phyloP scores from a whole-genome alignment of 2,329 filamentous ascomycete genomes.

The Fusarium sp. region DNA sequence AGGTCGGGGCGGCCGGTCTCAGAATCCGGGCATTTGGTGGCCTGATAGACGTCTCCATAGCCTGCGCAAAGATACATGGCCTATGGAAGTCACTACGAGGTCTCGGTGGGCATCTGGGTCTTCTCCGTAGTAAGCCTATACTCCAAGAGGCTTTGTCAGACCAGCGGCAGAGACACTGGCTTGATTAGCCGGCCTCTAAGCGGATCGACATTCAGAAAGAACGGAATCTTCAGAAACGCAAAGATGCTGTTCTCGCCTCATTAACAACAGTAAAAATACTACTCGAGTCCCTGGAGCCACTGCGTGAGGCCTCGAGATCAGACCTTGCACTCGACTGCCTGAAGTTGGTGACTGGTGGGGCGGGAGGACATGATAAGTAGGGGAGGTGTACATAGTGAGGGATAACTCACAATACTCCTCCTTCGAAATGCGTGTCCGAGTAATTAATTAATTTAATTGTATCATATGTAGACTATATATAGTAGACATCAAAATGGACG shows the following conservation, averaged over 20 bases:
- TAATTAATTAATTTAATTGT: no score
- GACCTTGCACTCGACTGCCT: neutral
- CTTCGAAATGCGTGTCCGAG: no score
- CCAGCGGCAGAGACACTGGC: slow-evolving; percentile 5
- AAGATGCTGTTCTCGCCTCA: neutral
- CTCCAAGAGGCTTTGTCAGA: neutral
- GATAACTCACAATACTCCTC: no score
- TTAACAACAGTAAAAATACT: neutral
- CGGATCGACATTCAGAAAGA: neutral
- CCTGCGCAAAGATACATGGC: neutral
- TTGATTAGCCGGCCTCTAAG: neutral
- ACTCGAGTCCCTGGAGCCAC: neutral
- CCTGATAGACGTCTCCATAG: neutral
- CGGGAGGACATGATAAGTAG: neutral
- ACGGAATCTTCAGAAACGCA: neutral
- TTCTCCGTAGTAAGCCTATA: neutral
- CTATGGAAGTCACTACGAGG: neutral
- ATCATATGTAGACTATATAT: no score
- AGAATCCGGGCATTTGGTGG: neutral
- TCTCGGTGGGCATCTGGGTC: neutral
- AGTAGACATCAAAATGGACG: no score
- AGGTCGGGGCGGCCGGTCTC: neutral
- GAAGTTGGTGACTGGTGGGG: neutral
- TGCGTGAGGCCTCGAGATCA: neutral
- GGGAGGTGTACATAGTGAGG: no score